Evolutionary conservation across 148 eudicot genomes (phyloP), one percentile per base, ranked within the genome.

Genomic region (Diospyros lotus): DNA sequence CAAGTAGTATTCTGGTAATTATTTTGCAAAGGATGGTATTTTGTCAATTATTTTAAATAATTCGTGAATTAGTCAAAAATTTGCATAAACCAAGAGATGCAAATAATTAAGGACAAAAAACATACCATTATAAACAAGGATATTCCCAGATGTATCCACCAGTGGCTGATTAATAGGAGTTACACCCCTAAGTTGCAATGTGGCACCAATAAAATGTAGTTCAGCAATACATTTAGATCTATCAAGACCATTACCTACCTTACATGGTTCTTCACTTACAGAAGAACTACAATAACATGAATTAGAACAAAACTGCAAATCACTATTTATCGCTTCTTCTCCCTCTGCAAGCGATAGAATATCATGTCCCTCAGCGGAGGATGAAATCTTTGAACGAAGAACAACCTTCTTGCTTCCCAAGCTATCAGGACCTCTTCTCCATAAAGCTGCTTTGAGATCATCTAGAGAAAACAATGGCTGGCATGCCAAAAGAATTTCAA

Each of bases 371-470:
- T 79, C 48, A 3, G 15, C 71, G 76, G 44, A 66, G 73, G 69
- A 10, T 39, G 68, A 28, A 67, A 60, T 59, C 58, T 71, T 77
- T 55, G 80, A 68, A 74, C 73, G 74, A 58, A 95, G 81, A 59
- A 80, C 54, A 50, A 93, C 79, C 66, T 53, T 83, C 73, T 71
- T 84, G 72, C 82, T 77, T 78, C 90, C 94, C 79, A 95, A 84
- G 73, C 93, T 89, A 81, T 95, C 96, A 15, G 99, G 99, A 14
- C 99, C 97, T 74, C 99, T 80, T 80, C 96, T 92, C 41, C 80
- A 59, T 69, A 92, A 63, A 75, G 91, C 94, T 51, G 81, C 86
- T 84, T 87, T 88, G 64, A 89, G 80, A 53, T 87, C 98, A 28
- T 95, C 90, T 40, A 88, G 69, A 48, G 79, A 76, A 69, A 82